These are phyloP conservation scores for Saturnispora hagleri DNA, from an alignment of 805 yeast genomes.

Conservation along the genomic window DNA sequence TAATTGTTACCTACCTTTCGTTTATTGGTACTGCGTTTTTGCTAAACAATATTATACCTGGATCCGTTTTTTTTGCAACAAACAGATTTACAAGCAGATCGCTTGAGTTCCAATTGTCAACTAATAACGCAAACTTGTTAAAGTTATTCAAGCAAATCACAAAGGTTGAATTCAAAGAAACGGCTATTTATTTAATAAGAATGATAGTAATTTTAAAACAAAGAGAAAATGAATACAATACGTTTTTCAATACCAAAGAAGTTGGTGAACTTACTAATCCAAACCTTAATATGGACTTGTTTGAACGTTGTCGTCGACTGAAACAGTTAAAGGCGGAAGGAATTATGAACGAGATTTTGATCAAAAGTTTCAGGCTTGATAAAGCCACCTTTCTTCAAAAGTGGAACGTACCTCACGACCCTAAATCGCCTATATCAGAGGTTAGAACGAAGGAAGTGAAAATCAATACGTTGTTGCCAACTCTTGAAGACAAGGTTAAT, in stretches of 20 bases:
- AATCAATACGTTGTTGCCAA: not conserved
- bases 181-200: conserved; percentile 7
- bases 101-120: not conserved
- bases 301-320: conserved; percentile 4
- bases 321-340: not conserved
- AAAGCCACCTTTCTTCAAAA: conserved; percentile 7
- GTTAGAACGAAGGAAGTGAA: not conserved
- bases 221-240: not conserved
- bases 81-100: conserved; percentile 8
- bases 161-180: not conserved
- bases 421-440: not conserved
- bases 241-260: not conserved
- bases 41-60: conserved; percentile 8
- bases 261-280: conserved; percentile 5
- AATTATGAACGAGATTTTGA: not conserved
- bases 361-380: conserved; percentile 3
- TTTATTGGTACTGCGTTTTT: conserved; percentile 4
- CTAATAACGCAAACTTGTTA: not conserved
- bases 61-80: conserved; percentile 4
- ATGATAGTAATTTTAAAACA: conserved; percentile 3
- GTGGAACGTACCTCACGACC: conserved; percentile 7
- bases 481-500: conserved; percentile 1
- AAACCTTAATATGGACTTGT: not conserved
- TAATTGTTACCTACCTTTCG: not conserved
- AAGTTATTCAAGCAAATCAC: conserved; percentile 1